Conservation (phyloP, 371 early-diverging fungal genomes). For the Mortierella sp. region DNA sequence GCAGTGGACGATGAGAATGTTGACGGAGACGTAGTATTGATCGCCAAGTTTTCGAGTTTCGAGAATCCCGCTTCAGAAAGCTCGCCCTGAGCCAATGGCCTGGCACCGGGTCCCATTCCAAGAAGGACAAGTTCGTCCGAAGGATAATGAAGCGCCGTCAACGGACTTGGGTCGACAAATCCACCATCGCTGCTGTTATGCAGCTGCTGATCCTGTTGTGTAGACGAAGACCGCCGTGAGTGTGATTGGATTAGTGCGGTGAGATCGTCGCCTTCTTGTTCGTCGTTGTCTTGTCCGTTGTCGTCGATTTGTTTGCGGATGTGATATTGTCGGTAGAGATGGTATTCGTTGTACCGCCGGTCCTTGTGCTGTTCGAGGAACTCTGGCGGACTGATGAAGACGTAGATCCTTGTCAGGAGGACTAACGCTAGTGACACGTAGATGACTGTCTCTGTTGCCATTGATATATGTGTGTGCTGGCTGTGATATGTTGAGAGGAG, state of each 20-base stretch:
- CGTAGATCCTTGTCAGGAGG: conserved; percentile 52
- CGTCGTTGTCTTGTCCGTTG: conserved; percentile 9
- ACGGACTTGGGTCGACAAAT: neutral
- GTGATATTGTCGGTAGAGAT: conserved; percentile 55
- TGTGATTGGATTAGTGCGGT: conserved; percentile 6
- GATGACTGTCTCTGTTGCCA: conserved; percentile 56
- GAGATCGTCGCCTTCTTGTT: conserved; percentile 8
- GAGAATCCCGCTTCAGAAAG: conserved; percentile 21
- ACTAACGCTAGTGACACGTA: conserved; percentile 54
- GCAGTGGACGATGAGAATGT: neutral
- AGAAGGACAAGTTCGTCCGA: conserved; percentile 44
- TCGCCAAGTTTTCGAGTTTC: conserved; percentile 5
- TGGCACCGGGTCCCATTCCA: conserved; percentile 32
- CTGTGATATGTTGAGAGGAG: neutral
- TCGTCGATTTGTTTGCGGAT: conserved; percentile 46
- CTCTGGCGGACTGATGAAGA: conserved; percentile 56
- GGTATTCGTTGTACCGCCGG: conserved; percentile 50
- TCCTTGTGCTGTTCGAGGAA: conserved; percentile 57
- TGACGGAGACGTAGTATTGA: neutral
- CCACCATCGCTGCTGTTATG: neutral
- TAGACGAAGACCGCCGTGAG: conserved; percentile 12
- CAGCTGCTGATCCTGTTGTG: neutral
- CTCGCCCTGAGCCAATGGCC: conserved; percentile 23
- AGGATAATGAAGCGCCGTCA: conserved; percentile 29
- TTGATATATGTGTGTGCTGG: conserved; percentile 2